A percentile compares a stretch with the other conserved stretches of the same genome.
Conservation (phyloP, 2,329 filamentous ascomycete species). For the Claviceps spartinae region DNA sequence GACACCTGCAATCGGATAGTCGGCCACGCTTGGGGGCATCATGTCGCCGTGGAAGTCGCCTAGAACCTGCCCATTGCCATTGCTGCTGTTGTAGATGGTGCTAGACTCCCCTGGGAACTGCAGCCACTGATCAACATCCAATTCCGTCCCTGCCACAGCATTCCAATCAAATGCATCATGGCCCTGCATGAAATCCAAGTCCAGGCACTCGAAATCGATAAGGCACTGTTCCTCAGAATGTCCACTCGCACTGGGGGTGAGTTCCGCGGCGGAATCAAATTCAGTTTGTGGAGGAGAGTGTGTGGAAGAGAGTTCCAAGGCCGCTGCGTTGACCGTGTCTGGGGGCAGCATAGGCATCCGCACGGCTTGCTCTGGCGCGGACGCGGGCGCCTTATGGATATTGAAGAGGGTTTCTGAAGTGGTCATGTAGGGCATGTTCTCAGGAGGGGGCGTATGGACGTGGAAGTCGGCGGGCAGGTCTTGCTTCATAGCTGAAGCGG, state of each 20-base stretch:
- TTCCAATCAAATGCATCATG: constrained; percentile 42
- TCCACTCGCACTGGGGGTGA: constrained; percentile 33
- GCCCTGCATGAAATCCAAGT: constrained; percentile 32
- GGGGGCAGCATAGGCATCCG: constrained; percentile 24
- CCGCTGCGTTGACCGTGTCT: constrained; percentile 23
- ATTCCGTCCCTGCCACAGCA: constrained; percentile 35
- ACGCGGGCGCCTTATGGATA: constrained; percentile 12
- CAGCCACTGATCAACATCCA: constrained; percentile 46
- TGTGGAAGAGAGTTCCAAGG: constrained; percentile 20
- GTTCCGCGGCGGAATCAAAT: constrained; percentile 20
- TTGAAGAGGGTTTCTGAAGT: constrained; percentile 26
- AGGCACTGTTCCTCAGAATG: constrained; percentile 25
- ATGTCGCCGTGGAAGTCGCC: constrained; percentile 5
- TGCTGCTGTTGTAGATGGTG: constrained; percentile 17
- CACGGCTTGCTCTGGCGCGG: constrained; percentile 1
- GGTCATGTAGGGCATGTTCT: constrained; percentile 32
- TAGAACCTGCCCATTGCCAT: constrained; percentile 21
- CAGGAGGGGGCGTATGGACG: constrained; percentile 39
- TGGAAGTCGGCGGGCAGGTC: constrained; percentile 22
- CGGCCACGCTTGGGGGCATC: background rate
- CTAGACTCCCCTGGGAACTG: constrained; percentile 40
- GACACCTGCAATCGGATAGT: background rate
- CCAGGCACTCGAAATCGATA: constrained; percentile 23
- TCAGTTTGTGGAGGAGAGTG: constrained; percentile 33
- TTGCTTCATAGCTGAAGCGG: constrained; percentile 22